Base-by-base conservation (phyloP, 2,329 filamentous ascomycete genomes). In the Fusarium sarcochroum region DNA sequence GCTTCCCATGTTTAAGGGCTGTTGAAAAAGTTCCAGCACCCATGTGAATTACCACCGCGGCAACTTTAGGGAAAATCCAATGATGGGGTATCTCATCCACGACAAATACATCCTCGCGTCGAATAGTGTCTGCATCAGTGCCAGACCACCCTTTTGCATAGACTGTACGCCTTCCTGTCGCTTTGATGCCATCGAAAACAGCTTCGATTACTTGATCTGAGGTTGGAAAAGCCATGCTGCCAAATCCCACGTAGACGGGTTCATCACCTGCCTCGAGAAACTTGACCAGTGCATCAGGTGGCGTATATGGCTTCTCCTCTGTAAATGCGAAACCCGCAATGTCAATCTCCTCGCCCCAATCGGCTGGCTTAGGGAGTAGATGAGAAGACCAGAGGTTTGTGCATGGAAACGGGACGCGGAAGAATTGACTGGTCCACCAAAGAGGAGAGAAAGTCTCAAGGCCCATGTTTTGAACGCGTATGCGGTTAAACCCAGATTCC, bases 371-470 rank as follows among this genome's bases (percentile, higher is more conserved):
- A 10, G 34, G 34, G 17, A 35, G 34, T 7, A 35, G 15, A 35
- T 35, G 34, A 17, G 34, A 38, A n/a, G 49, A 52, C 49, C 49
- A 52, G 4, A 52, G 49, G 15, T 52, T 52, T 20, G 49, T 42
- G 18, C 49, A 52, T 32, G 49, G 38, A 0, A 42, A 20, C 7
- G 14, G 27, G 8, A 52, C 42, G 11, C 49, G 49, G 3, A 42
- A 40, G 38, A 52, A 52, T 9, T 52, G 49, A 11, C 49, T 34
- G 14, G 37, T 32, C 49, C 49, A 52, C 49, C 49, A 52, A 2
- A 52, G 13, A 2, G 49, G 49, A 1, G 49, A 52, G 49, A 52
- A 52, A 2, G 49, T 0, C 17, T 52, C 49, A 34, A 52, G 49
- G 5, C 49, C 49, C 38, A 52, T 52, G 10, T 18, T 52, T 15